Base-by-base conservation (phyloP, 2,329 filamentous ascomycete genomes). In the Phaeophleospora eucalypticola region DNA sequence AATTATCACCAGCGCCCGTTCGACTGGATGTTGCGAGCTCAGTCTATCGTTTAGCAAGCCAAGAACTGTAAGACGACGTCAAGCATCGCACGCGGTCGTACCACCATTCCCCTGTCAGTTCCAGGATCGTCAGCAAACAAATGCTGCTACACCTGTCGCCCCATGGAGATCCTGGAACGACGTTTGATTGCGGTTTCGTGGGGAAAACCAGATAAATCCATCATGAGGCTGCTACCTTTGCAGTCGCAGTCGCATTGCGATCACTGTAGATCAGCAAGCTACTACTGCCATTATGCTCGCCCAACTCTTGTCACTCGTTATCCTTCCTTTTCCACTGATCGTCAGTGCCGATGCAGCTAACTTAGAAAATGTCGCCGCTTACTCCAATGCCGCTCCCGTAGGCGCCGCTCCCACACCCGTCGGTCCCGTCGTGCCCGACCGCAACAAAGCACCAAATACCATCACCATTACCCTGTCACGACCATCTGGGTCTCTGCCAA, bases 371-470 rank as follows among this genome's bases (percentile, higher is more conserved):
- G n/a, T n/a, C n/a, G n/a, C n/a, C n/a, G n/a, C n/a, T n/a, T n/a
- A n/a, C 33, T 7, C 18, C 15, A 7, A 7, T 36, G 8, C 33
- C 15, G 33, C 33, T 17, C 33, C 15, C 17, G 6, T 32, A 4
- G 16, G 39, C 29, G 20, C 21, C 16, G 8, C 21, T 14, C 17
- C 39, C 21, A 41, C 21, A 32, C 39, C 20, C 4, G 39, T 15
- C 24, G 39, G 39, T 4, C 40, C 40, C 4, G 19, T 35, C 16
- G 27, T 43, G 16, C 40, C 40, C 15, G 27, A 43, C 12, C 40
- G 40, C 10, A 43, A 17, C 14, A 32, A 32, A 9, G 4, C 37
- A 21, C 15, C 40, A 7, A 20, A 14, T 14, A 34, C 29, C 6
- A 17, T 35, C 8, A 43, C 27, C 3, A 9, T 43, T 18, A 43